phyloP scores from a whole-genome alignment of 2,329 filamentous ascomycete genomes.

The Colletotrichum theobromicola region DNA sequence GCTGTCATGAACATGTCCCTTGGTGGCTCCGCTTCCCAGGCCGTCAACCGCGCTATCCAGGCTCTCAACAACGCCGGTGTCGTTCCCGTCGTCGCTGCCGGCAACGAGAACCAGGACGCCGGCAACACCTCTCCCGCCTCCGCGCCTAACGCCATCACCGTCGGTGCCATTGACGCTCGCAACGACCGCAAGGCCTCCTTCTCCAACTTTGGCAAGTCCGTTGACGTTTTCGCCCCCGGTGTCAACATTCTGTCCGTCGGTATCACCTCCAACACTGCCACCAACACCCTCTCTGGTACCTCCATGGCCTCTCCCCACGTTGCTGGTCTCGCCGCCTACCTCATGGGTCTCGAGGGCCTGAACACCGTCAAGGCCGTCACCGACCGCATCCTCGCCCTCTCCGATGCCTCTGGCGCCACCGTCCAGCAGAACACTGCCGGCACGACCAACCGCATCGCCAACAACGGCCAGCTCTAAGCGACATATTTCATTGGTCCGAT shows the following conservation, averaged over 20 bases:
- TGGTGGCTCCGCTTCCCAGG: slow-evolving; percentile 52
- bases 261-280: slow-evolving; percentile 52
- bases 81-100: slow-evolving; percentile 64
- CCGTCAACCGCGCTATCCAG: slow-evolving; percentile 62
- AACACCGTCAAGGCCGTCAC: slow-evolving; percentile 48
- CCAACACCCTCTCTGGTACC: slow-evolving; percentile 55
- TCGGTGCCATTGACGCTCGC: slow-evolving; percentile 61
- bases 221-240: slow-evolving; percentile 63
- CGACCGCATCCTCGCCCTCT: slow-evolving; percentile 58
- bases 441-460: slow-evolving; percentile 61
- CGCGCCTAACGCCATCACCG: slow-evolving; percentile 60
- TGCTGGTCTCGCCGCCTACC: slow-evolving; percentile 70
- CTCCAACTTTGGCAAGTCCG: slow-evolving; percentile 61
- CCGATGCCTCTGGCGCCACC: slow-evolving; percentile 46
- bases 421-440: slow-evolving; percentile 46
- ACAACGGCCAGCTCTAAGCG: slow-evolving; percentile 52
- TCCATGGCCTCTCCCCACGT: slow-evolving; percentile 73
- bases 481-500: not conserved
- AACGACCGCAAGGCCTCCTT: slow-evolving; percentile 56
- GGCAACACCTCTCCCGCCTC: slow-evolving; percentile 58
- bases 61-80: slow-evolving; percentile 54
- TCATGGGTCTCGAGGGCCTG: slow-evolving; percentile 63
- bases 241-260: slow-evolving; percentile 58
- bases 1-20: slow-evolving; percentile 70
- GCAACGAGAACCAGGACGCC: slow-evolving; percentile 62